These are phyloP conservation scores for Glomus cerebriforme DNA, from an alignment of 192 early-diverging fungal species.

Conservation along the genomic window DNA sequence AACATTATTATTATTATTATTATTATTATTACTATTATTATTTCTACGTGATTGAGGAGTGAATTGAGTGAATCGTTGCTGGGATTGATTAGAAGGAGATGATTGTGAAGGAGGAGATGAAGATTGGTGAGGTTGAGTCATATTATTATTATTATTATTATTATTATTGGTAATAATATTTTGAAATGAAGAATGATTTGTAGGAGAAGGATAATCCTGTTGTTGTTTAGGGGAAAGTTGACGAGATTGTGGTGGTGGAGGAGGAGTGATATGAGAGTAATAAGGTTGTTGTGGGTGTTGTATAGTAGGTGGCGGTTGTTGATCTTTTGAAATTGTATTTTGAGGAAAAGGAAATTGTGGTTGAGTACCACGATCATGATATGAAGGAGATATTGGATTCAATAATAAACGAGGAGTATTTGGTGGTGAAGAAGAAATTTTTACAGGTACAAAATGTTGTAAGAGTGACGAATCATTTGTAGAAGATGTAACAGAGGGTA, in stretches of 20 bases:
- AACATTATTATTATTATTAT: conserved; percentile 9
- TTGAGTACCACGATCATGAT: neutral
- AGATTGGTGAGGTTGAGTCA: conserved; percentile 18
- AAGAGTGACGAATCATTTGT: neutral
- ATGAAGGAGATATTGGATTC: neutral
- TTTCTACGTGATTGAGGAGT: neutral
- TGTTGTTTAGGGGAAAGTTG: neutral
- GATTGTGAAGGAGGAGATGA: neutral
- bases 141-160: neutral
- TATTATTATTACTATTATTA: neutral
- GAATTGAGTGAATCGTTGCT: neutral
- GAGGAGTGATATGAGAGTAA: neutral
- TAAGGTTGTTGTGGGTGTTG: neutral
- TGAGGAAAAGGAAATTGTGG: neutral
- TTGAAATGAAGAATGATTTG: neutral
- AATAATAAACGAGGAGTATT: neutral
- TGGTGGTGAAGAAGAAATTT: neutral
- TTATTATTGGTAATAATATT: neutral
- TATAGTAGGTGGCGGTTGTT: neutral
- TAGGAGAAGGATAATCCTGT: neutral
- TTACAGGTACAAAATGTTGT: neutral
- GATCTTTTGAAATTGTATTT: neutral
- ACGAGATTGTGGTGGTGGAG: neutral
- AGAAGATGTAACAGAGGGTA: neutral
- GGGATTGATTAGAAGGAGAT: neutral